Percentiles rank a stretch among this genome's conserved stretches.
phyloP scores from a whole-genome alignment of 2,329 filamentous ascomycete genomes.

The Colletotrichum gloeosporioides region DNA sequence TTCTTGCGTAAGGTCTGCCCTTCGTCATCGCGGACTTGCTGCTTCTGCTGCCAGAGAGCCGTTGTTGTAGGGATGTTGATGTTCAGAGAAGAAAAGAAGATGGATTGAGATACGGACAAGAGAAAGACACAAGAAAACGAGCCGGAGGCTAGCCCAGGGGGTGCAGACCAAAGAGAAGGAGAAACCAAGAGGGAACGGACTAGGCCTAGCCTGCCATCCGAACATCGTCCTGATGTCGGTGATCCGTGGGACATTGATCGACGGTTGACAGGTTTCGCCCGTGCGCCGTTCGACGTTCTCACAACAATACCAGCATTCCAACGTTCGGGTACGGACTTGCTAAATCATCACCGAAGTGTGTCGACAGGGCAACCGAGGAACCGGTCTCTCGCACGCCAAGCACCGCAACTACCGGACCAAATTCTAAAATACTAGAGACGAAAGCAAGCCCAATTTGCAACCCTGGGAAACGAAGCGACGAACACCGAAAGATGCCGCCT shows the following conservation, averaged over 20 bases:
- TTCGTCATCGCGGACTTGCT: not conserved
- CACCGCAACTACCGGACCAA: conserved; percentile 4
- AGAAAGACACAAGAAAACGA: not conserved
- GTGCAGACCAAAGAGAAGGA: not conserved
- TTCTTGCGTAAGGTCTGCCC: not conserved
- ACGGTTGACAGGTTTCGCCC: conserved; percentile 7
- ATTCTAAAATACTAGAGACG: not conserved
- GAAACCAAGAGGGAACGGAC: not conserved
- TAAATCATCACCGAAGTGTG: conserved; percentile 6
- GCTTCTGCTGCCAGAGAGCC: not conserved
- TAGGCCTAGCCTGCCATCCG: conserved; percentile 11
- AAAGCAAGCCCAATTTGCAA: not conserved
- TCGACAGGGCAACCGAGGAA: not conserved
- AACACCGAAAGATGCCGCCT: not conserved
- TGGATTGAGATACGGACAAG: not conserved
- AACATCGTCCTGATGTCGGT: conserved; percentile 11
- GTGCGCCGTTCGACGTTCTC: conserved; percentile 2
- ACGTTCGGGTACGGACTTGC: conserved; percentile 18
- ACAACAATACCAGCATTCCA: not conserved
- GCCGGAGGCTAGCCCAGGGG: not conserved
- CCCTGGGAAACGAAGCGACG: not conserved
- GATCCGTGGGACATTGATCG: conserved; percentile 15
- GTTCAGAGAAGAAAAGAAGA: not conserved
- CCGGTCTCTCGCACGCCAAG: not conserved
- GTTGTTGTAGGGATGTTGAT: not conserved